A percentile compares a stretch with the other conserved stretches of the same genome.
Conservation (phyloP, 495 filamentous ascomycete genomes). For the Penicillium bovifimosum region DNA sequence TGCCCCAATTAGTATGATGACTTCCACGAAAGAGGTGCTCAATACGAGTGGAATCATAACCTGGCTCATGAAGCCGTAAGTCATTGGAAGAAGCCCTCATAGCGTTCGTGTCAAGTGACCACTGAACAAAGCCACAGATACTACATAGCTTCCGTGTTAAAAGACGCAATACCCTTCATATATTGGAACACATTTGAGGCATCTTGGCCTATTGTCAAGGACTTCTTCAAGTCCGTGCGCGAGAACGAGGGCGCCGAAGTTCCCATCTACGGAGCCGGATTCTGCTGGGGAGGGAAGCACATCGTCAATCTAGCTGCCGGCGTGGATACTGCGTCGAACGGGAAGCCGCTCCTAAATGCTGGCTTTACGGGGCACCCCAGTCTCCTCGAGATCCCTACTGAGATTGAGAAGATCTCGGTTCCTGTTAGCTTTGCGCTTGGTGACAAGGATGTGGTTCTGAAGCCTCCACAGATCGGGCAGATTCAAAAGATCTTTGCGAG, state of each 20-base stretch:
- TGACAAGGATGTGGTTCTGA: conserved; percentile 18
- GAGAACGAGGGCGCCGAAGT: conserved; percentile 20
- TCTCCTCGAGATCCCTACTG: conserved; percentile 44
- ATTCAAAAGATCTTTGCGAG: not conserved
- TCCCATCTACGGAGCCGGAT: conserved; percentile 47
- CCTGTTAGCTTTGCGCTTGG: conserved; percentile 54
- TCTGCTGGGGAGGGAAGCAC: conserved; percentile 58
- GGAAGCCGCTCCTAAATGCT: conserved; percentile 42
- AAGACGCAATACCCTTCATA: conserved; percentile 26
- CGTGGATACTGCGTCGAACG: conserved; percentile 9
- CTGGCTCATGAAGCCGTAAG: not conserved
- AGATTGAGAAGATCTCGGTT: conserved; percentile 46
- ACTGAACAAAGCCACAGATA: not conserved
- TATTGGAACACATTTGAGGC: conserved; percentile 27
- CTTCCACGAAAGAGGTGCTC: not conserved
- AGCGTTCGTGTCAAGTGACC: too few relatives aligned
- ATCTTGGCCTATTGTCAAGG: conserved; percentile 37
- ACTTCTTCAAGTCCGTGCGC: conserved; percentile 45
- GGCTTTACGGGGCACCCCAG: conserved; percentile 53
- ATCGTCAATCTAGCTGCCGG: conserved; percentile 37
- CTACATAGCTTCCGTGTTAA: not conserved
- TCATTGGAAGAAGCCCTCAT: not conserved
- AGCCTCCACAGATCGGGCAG: not conserved
- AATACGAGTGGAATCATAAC: not conserved
- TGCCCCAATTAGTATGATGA: not conserved